Evolutionary conservation across 1,284 basidiomycete species (phyloP), one percentile per base, ranked within the genome.

Genomic region (Xerocomus nothofagi): DNA sequence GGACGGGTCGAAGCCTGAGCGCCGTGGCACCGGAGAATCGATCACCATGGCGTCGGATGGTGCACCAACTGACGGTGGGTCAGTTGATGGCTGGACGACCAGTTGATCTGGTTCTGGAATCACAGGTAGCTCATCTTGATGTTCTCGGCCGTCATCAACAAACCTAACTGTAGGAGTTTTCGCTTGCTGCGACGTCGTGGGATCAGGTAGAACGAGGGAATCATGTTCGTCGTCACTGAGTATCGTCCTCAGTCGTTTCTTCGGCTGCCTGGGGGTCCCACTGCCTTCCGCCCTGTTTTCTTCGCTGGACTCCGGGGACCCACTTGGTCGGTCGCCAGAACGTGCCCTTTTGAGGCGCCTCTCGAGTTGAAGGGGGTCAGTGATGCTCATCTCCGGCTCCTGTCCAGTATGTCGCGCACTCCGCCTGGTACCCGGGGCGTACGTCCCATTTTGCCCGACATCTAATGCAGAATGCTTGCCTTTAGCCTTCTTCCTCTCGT

Each of bases 351-450:
- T 91, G 54, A 88, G 69, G 47, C 78, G 72, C 31, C 89, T 77
- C 64, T 91, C 89, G 3, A 91, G 73, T 57, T 79, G 75, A 30
- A 82, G 74, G 11, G 86, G 85, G 61, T 91, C 88, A 7, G 84
- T 86, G 44, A 88, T 84, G 9, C 73, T 58, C 27, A 86, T 68
- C 61, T 93, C 88, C 3, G 83, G 83, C 53, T 81, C 75, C 49
- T 80, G 75, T 1, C 89, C 91, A 57, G 82, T 88, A 50, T 84
- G 76, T 39, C 91, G 77, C 3, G 85, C 82, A 57, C 85, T 89
- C 46, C 86, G 71, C 49, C 88, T 72, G 3, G 77, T 77, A 14
- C 76, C 76, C 10, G 71, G 69, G 0, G 72, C 68, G 50, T 70
- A 71, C 3, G 66, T 63, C 34, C 66, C 57, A 50, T 65, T 53